Base-by-base conservation (phyloP, 768 basidiomycete genomes). In the Lanmaoa pseudosensibilis region DNA sequence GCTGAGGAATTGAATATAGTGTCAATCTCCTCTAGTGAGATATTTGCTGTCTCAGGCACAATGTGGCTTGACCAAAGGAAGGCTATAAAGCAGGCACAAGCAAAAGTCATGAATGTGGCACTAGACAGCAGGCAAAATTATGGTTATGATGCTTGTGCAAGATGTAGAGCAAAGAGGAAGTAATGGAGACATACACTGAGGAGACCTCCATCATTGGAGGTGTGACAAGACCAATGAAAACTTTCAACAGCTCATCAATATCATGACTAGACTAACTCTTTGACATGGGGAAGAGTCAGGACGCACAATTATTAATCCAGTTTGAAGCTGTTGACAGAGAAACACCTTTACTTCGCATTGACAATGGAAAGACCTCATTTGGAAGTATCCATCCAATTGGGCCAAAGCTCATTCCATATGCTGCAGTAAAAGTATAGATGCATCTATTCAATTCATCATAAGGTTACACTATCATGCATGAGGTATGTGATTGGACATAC, bases 331-430 rank as follows among this genome's bases (percentile, higher is more conserved):
- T 93, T 19, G 90, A 85, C 21, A 95, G 64, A 23, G 91, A 83
- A 5, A 94, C 92, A 46, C 93, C 93, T 66, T 86, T 86, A 61
- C 88, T 87, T 58, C 92, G 78, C 73, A 90, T 79, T 3, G 88
- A 87, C 1, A 90, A 74, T 2, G 92, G 84, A 65, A 93, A 92
- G 2, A 94, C 84, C 71, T 94, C 92, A 59, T 83, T 85, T 0
- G 92, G 88, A 9, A 94, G 80, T 2, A 92, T 84, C 92, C 92
- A 94, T 4, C 85, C 86, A 57, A 93, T 80, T 0, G 92, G 90
- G 1, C 91, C 91, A 58, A 88, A 83, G 33, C 86, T 88, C 38
- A 86, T 72, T 1, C 90, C 91, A 65, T 91, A 92, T 2, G 88
- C 83, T 40, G 81, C 82, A 2, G 89, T 92, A 73, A 92, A 92